phyloP scores from a whole-genome alignment of 129 eudicot genomes.

The Erigeron canadensis region DNA sequence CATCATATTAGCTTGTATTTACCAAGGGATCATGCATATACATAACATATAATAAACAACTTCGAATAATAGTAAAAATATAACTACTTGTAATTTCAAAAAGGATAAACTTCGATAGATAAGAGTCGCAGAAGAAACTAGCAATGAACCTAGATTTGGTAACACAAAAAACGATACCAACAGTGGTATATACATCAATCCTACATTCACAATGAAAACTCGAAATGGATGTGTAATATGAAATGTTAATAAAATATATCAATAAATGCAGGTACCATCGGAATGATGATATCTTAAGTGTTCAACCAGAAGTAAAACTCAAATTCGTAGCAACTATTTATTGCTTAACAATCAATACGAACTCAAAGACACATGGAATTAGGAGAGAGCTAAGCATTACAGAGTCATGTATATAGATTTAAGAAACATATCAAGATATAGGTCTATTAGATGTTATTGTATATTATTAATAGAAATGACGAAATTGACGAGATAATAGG shows the following conservation, averaged over 20 bases:
- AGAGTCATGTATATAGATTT: not conserved
- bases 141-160: not conserved
- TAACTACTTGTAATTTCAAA: not conserved
- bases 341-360: not conserved
- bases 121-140: not conserved
- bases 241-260: not conserved
- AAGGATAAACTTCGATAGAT: not conserved
- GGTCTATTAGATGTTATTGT: not conserved
- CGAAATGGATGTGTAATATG: not conserved
- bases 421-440: constrained; percentile 2
- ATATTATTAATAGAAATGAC: not conserved
- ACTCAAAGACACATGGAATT: constrained; percentile 12
- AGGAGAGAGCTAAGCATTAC: not conserved
- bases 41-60: not conserved
- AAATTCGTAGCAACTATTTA: not conserved
- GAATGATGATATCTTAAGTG: constrained; percentile 5
- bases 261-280: constrained; percentile 1
- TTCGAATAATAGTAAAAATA: not conserved
- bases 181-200: not conserved
- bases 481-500: not conserved
- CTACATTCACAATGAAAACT: not conserved
- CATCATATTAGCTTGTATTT: not conserved
- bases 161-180: not conserved
- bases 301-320: constrained; percentile 10
- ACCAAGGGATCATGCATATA: not conserved